A percentile compares a stretch with the other conserved stretches of the same genome.
phyloP scores from a whole-genome alignment of 2,329 filamentous ascomycete species.

The Didymella segeticola region DNA sequence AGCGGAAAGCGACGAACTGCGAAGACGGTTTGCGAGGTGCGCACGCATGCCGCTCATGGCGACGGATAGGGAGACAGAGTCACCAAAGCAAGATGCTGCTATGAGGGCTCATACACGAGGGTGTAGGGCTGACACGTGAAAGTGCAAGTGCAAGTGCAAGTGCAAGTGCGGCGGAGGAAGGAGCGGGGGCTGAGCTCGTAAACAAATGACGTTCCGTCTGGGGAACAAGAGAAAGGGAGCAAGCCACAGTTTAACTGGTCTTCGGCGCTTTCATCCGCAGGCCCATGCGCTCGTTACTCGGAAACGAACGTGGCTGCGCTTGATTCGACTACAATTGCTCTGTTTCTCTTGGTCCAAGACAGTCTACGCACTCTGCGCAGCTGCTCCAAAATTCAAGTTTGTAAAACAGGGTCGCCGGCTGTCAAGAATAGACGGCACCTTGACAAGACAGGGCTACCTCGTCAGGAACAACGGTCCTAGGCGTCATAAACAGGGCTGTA shows the following conservation, averaged over 20 bases:
- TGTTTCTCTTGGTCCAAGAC: background rate
- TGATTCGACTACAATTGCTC: slow-evolving; percentile 12
- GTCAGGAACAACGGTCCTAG: background rate
- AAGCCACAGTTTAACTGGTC: slow-evolving; percentile 6
- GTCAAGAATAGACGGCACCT: background rate
- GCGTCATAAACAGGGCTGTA: background rate
- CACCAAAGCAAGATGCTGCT: background rate
- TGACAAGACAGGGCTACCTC: slow-evolving; percentile 3
- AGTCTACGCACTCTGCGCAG: background rate
- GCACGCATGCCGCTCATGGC: slow-evolving; percentile 49
- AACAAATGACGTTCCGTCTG: slow-evolving; percentile 18
- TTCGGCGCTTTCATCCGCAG: background rate
- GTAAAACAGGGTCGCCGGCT: background rate
- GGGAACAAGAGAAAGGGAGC: slow-evolving; percentile 15
- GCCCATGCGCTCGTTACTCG: slow-evolving; percentile 1
- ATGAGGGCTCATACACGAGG: background rate
- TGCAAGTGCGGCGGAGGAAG: slow-evolving; percentile 5
- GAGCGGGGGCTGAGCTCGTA: slow-evolving; percentile 1
- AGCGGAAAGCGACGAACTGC: slow-evolving; percentile 55
- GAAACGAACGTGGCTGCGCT: slow-evolving; percentile 9
- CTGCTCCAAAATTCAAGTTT: background rate
- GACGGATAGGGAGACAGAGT: slow-evolving; percentile 7
- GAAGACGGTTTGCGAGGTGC: slow-evolving; percentile 47
- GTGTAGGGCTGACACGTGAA: slow-evolving; percentile 5
- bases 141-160: too few relatives aligned